These are phyloP conservation scores for Tricharina praecox DNA, from an alignment of 495 filamentous ascomycete species.

Conservation along the genomic window DNA sequence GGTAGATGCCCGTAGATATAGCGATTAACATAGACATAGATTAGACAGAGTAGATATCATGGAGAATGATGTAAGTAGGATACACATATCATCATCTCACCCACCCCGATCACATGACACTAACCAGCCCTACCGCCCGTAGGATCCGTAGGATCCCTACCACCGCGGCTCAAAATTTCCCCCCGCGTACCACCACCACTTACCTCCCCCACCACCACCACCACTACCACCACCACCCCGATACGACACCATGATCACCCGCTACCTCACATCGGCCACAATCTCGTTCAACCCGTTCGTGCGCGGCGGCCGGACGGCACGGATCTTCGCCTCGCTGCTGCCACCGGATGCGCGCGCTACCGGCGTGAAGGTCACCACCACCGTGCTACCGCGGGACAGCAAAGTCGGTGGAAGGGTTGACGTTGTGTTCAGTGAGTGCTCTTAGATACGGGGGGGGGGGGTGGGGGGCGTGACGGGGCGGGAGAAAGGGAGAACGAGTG, in stretches of 20 bases:
- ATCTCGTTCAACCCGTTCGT: slow-evolving; percentile 88
- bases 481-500: too few species aligned
- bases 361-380: slow-evolving; percentile 61
- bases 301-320: slow-evolving; percentile 53
- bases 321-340: slow-evolving; percentile 74
- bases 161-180: slow-evolving; percentile 1
- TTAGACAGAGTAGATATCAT: too few species aligned
- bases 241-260: slow-evolving; percentile 57
- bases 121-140: too few species aligned
- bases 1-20: too few species aligned
- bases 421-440: slow-evolving; percentile 66
- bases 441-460: not conserved
- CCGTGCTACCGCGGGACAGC: slow-evolving; percentile 51
- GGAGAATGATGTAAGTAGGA: too few species aligned
- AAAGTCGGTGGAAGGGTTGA: slow-evolving; percentile 44
- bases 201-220: not conserved
- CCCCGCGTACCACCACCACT: not conserved
- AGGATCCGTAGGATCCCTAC: too few species aligned
- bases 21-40: too few species aligned
- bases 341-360: slow-evolving; percentile 54
- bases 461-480: too few species aligned
- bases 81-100: too few species aligned
- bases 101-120: too few species aligned
- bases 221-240: not conserved
- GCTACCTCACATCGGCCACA: slow-evolving; percentile 65